phyloP scores from a whole-genome alignment of 148 eudicot species.

The Chenopodium suecicum region DNA sequence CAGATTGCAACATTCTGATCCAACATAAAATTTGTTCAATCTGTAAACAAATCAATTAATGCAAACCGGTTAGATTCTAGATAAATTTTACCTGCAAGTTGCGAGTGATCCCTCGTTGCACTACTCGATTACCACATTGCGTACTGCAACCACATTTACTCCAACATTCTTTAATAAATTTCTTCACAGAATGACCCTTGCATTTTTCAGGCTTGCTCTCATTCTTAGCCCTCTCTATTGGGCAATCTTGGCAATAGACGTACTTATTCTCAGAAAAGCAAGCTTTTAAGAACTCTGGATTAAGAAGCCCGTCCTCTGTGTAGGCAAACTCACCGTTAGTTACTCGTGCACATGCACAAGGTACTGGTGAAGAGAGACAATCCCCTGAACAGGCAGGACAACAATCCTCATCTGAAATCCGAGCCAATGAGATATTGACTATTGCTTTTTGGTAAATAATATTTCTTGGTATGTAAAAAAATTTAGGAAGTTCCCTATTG shows the following conservation, averaged over 20 bases:
- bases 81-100: slow-evolving; percentile 50
- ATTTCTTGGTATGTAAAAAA: slow-evolving; percentile 48
- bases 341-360: slow-evolving; percentile 72
- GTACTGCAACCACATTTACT: slow-evolving; percentile 69
- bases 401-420: slow-evolving; percentile 64
- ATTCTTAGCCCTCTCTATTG: slow-evolving; percentile 50
- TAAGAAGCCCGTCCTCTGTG: slow-evolving; percentile 55
- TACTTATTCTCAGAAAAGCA: slow-evolving; percentile 38
- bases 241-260: slow-evolving; percentile 57
- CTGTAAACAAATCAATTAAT: background rate
- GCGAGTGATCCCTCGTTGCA: slow-evolving; percentile 56
- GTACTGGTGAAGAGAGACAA: slow-evolving; percentile 49
- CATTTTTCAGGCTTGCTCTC: slow-evolving; percentile 44
- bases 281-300: slow-evolving; percentile 39
- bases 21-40: background rate
- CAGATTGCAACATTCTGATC: background rate
- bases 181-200: slow-evolving; percentile 58
- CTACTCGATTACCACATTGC: slow-evolving; percentile 64
- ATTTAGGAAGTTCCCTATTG: slow-evolving; percentile 36
- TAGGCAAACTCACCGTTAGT: slow-evolving; percentile 74
- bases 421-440: slow-evolving; percentile 55
- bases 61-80: background rate
- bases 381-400: slow-evolving; percentile 57
- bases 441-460: slow-evolving; percentile 51
- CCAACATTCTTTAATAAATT: slow-evolving; percentile 75